Evolutionary conservation across 139 green algal genomes (phyloP).

Genomic region (Diplosphaera chodatii): DNA sequence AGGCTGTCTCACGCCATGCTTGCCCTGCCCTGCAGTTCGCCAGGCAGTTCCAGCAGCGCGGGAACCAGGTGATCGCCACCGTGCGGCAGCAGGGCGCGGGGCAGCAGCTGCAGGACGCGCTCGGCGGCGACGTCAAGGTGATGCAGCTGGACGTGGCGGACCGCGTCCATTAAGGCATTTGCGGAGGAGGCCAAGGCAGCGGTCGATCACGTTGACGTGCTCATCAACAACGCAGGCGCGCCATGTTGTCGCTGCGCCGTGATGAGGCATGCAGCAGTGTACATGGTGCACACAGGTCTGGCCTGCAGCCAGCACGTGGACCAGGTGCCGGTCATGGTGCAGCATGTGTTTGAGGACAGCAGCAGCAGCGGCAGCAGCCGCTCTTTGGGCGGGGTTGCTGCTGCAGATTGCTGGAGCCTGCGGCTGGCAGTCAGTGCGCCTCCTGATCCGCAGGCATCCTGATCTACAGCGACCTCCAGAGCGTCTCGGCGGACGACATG

Average conservation of each 20-base stretch:
- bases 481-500: constrained; percentile 40
- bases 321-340: too few species aligned
- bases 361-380: too few species aligned
- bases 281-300: neutral
- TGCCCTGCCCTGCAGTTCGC: constrained; percentile 21
- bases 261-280: too few species aligned
- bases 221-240: constrained; percentile 58
- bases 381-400: too few species aligned
- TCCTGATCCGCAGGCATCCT: neutral
- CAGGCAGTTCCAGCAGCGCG: constrained; percentile 29
- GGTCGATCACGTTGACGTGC: constrained; percentile 8
- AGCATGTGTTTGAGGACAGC: too few species aligned
- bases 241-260: too few species aligned
- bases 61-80: constrained; percentile 38
- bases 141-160: constrained; percentile 22
- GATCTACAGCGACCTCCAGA: constrained; percentile 7
- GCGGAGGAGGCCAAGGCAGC: constrained; percentile 1
- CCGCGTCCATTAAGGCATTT: constrained; percentile 12
- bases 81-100: constrained; percentile 14
- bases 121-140: constrained; percentile 5
- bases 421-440: too few species aligned
- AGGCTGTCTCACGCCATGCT: too few species aligned
- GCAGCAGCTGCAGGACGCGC: constrained; percentile 9
- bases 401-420: too few species aligned
- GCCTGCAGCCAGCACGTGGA: too few species aligned